phyloP scores from a whole-genome alignment of 2,329 filamentous ascomycete genomes.

The Fusarium mexicanum region DNA sequence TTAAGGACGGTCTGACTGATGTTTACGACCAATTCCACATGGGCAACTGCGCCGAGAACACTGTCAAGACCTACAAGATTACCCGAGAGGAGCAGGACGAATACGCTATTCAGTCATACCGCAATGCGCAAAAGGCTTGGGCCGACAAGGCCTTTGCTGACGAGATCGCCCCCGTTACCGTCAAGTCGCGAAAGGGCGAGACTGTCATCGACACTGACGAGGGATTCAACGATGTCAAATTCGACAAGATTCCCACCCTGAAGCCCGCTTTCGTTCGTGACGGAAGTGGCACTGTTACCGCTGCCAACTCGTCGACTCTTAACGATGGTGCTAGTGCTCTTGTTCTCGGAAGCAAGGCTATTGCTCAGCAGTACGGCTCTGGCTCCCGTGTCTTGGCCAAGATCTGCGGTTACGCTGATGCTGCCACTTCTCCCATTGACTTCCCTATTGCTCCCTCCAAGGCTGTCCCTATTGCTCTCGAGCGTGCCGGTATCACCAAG shows the following conservation, averaged over 20 bases:
- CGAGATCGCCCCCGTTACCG: conserved; percentile 88
- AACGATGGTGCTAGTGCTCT: conserved; percentile 95
- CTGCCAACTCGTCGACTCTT: conserved; percentile 91
- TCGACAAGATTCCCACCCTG: conserved; percentile 84
- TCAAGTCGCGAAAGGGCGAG: conserved; percentile 86
- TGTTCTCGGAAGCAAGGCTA: conserved; percentile 81
- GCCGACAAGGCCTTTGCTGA: conserved; percentile 83
- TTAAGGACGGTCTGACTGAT: conserved; percentile 95
- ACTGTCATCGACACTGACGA: conserved; percentile 84
- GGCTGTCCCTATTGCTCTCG: conserved; percentile 88
- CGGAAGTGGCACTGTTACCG: conserved; percentile 89
- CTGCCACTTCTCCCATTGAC: conserved; percentile 89
- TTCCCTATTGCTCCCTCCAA: conserved; percentile 94
- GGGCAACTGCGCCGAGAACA: conserved; percentile 96
- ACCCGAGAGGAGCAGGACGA: conserved; percentile 88
- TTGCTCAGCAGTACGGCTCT: conserved; percentile 82
- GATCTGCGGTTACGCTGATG: conserved; percentile 87
- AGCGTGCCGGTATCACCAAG: conserved; percentile 88
- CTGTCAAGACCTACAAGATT: conserved; percentile 85
- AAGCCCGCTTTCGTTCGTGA: conserved; percentile 92
- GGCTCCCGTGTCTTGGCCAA: conserved; percentile 85
- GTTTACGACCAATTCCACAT: conserved; percentile 98
- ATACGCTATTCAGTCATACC: conserved; percentile 89
- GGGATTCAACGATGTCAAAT: conserved; percentile 85
- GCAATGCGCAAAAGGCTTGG: conserved; percentile 91